Evolutionary conservation across 1,139 yeast species (phyloP), one percentile per base, ranked within the genome.

Genomic region (Groenewaldozyma auringiensis): DNA sequence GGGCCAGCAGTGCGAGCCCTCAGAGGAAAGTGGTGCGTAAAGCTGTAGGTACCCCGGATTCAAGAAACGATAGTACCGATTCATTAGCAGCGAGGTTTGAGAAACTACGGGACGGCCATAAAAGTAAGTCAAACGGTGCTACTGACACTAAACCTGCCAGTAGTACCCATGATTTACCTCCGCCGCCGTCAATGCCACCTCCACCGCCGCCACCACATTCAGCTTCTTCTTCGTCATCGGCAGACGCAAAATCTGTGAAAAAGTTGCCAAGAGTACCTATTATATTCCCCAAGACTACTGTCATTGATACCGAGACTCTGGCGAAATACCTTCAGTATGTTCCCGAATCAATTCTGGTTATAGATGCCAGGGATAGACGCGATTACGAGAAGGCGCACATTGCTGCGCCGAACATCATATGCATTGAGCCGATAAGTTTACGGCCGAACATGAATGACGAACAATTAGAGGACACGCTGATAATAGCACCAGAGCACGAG

Each of bases 401-500:
- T 29, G 70, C 72, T 18, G 66, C 72, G 32, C 61, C 67, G 1
- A 74, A 81, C 41, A 63, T 81, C 6, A 73, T 84, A 16, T 83
- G 88, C 59, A 74, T 87, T 13, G 94, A 84, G 47, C 95, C 95
- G 0, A 66, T 76, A 3, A 69, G 78, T 3, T 64, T 76, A 35
- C 63, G 72, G 22, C 62, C 67, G 2, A 65, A 66, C 6, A 68
- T 74, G 51, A 70, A 74, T 1, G 89, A 82, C 55, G 68, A 65
- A 43, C 86, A 81, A 45, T 62, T 87, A 25, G 84, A 81, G 54
- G 75, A 71, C 33, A 65, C 76, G 31, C 68, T 89, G 21, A 66
- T 76, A 35, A 62, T 78, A 31, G 66, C 83, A 4, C 78, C 86
- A 1, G 69, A 70, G 8, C 63, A 54, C 4, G 88, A 83, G 56